Base-by-base conservation (phyloP, 83 land plant genomes). In the Picea engelmannii region DNA sequence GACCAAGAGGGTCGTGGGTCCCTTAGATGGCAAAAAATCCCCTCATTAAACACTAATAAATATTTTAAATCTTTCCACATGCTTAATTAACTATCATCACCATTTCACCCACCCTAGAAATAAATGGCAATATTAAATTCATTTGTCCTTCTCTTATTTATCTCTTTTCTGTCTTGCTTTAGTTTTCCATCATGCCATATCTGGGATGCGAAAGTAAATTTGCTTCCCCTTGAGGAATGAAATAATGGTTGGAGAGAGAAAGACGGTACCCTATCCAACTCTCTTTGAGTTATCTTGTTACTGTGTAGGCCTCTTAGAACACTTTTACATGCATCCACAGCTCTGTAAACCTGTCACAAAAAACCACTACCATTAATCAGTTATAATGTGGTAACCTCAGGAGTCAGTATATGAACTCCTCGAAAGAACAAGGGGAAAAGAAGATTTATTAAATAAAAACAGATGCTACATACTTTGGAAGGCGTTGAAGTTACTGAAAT, bases 401-500 rank as follows among this genome's bases (percentile, higher is more conserved):
- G 62, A 68, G 5, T 17, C 59, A 73, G n/a, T 17, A 73, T n/a
- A n/a, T 27, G 17, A 68, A 74, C 3, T 11, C 12, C 58, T 52
- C 13, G 6, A 61, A 78, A 78, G 65, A 70, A 70, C 16, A 5
- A 77, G 40, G 47, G 10, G 76, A 24, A 65, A 66, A 23, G 68
- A 73, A 65, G 21, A 77, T 9, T 17, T 42, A 15, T 44, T 73
- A 74, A 21, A 21, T 83, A n/a, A n/a, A n/a, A n/a, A n/a, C n/a
- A n/a, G n/a, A n/a, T n/a, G n/a, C n/a, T n/a, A n/a, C n/a, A n/a
- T n/a, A 95, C 99, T 97, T 98, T 98, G 74, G 82, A 88, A 63
- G 99, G 99, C 40, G 99, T 94, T 74, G 99, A 98, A 76, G 99
- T 98, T 24, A 98, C 99, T 15, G 99, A 89, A 62, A 98, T 85